These are phyloP conservation scores for Trichophyton equinum DNA, from an alignment of 2,329 filamentous ascomycete species.

Conservation along the genomic window DNA sequence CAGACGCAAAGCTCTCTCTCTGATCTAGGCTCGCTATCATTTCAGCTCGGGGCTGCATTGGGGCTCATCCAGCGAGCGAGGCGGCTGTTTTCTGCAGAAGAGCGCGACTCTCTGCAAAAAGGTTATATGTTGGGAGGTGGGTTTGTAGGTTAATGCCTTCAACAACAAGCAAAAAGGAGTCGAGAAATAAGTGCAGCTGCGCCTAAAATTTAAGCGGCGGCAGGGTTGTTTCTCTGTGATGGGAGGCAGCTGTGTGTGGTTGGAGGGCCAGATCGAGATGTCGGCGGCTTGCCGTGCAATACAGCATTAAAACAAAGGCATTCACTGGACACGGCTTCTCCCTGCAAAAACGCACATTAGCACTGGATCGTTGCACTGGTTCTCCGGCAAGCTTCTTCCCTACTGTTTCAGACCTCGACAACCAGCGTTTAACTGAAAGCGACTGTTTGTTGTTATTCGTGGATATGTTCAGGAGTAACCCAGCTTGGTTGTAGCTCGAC, in stretches of 20 bases:
- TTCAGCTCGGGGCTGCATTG: conserved; percentile 21
- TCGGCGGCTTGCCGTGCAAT: not conserved
- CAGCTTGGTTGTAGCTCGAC: not conserved
- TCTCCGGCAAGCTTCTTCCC: not conserved
- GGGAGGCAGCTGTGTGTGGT: not conserved
- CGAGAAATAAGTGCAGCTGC: not conserved
- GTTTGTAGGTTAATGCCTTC: not conserved
- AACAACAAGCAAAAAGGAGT: not conserved
- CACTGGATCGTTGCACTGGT: not conserved
- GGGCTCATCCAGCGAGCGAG: conserved; percentile 1
- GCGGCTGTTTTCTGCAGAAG: not conserved
- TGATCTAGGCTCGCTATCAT: conserved; percentile 19
- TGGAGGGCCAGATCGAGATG: not conserved
- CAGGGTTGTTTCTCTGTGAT: conserved; percentile 1
- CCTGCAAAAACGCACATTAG: not conserved
- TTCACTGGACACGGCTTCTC: conserved; percentile 1
- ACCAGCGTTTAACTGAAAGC: not conserved
- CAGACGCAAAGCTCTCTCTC: conserved; percentile 16
- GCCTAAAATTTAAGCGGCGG: conserved; percentile 2
- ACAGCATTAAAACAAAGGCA: not conserved
- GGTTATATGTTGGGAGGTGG: not conserved
- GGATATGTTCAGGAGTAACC: not conserved
- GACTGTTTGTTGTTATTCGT: not conserved
- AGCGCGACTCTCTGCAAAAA: not conserved
- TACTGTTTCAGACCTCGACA: not conserved